Conservation (phyloP, 2,329 filamentous ascomycete genomes). For the Diaporthe sp. region DNA sequence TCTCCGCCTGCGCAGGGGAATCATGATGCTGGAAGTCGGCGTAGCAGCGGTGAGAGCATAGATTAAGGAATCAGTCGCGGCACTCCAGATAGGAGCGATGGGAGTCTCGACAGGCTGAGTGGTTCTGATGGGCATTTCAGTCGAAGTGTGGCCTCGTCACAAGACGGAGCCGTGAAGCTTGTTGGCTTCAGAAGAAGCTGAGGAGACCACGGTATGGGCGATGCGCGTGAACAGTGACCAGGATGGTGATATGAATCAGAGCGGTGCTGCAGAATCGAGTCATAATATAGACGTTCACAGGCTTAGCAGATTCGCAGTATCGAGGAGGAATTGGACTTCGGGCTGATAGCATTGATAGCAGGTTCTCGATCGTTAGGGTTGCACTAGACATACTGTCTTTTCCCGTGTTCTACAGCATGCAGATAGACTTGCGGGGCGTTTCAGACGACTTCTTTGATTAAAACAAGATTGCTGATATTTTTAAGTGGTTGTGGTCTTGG, state of each 20-base stretch:
- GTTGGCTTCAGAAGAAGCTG: not conserved
- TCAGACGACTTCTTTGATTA: not conserved
- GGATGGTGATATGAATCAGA: constrained; percentile 1
- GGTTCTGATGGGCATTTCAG: not conserved
- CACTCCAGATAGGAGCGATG: not conserved
- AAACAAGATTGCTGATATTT: too few species aligned
- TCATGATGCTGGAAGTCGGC: not conserved
- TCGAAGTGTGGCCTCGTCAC: not conserved
- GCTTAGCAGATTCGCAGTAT: not conserved
- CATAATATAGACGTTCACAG: not conserved
- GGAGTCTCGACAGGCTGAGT: not conserved
- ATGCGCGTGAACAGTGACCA: not conserved
- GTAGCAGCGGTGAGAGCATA: too few species aligned
- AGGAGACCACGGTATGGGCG: not conserved
- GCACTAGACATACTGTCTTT: not conserved
- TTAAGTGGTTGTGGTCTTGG: not conserved
- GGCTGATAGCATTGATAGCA: constrained; percentile 11
- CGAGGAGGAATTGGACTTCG: not conserved
- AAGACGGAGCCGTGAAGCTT: not conserved
- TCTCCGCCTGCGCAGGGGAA: not conserved
- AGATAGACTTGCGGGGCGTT: not conserved
- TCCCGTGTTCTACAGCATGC: not conserved
- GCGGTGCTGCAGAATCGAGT: not conserved
- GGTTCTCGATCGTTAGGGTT: not conserved
- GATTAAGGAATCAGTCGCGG: not conserved